Conservation (phyloP, 495 filamentous ascomycete species). For the Filosporella fistucella region DNA sequence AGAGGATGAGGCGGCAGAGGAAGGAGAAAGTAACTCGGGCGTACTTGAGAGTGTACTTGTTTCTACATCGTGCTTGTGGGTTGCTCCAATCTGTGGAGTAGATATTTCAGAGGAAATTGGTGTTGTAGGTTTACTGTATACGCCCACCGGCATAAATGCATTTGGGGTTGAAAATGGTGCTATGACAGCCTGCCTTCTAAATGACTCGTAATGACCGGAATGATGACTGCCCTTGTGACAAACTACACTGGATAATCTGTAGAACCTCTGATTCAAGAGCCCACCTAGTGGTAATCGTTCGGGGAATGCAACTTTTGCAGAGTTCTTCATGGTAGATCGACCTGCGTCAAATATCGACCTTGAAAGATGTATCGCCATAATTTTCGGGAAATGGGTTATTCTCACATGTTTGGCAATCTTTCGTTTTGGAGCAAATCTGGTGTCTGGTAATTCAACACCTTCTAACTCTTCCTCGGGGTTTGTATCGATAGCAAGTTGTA, state of each 20-base stretch:
- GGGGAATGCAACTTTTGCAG: conserved; percentile 87
- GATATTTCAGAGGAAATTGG: conserved; percentile 26
- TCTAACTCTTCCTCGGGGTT: conserved; percentile 69
- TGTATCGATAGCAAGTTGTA: conserved; percentile 58
- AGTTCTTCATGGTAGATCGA: conserved; percentile 81
- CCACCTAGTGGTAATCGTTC: conserved; percentile 78
- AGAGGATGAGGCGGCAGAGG: conserved; percentile 21
- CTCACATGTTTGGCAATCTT: conserved; percentile 81
- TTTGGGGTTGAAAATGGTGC: conserved; percentile 79
- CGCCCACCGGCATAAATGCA: conserved; percentile 64
- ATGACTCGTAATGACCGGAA: conserved; percentile 96
- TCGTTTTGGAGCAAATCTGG: conserved; percentile 68
- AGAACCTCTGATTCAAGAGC: conserved; percentile 69
- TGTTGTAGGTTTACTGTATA: conserved; percentile 53
- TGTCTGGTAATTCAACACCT: conserved; percentile 70
- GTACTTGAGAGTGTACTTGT: conserved; percentile 34
- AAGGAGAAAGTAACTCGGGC: conserved; percentile 30
- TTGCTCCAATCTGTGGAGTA: conserved; percentile 33
- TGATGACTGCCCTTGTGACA: conserved; percentile 95
- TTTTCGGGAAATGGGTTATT: conserved; percentile 79
- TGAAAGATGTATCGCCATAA: conserved; percentile 88
- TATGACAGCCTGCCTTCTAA: conserved; percentile 77
- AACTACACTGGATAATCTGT: conserved; percentile 82
- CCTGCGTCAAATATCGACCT: conserved; percentile 78
- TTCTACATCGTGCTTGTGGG: conserved; percentile 20